A percentile compares a stretch with the other conserved stretches of the same genome.
Evolutionary conservation across 2,329 filamentous ascomycete genomes (phyloP).

Genomic region (Xylariomycetidae sp.): DNA sequence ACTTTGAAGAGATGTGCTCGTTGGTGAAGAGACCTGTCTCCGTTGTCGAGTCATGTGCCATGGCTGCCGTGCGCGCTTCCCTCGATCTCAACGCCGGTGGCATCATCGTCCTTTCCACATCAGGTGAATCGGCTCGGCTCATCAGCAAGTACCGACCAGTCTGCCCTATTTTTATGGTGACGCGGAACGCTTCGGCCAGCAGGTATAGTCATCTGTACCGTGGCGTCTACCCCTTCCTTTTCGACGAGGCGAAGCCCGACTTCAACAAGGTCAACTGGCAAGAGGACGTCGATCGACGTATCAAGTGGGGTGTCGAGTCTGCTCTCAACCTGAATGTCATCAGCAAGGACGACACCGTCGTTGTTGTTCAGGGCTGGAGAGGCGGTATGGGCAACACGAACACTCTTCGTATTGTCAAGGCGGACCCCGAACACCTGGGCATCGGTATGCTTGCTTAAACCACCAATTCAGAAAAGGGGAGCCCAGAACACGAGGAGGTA

Average conservation of each 20-base stretch:
- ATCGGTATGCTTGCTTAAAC: conserved; percentile 40
- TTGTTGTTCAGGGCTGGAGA: conserved; percentile 88
- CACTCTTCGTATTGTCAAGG: conserved; percentile 64
- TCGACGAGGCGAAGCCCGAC: conserved; percentile 90
- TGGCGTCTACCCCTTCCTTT: conserved; percentile 96
- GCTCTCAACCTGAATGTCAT: conserved; percentile 79
- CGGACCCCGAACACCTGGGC: conserved; percentile 54
- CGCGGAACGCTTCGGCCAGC: conserved; percentile 76
- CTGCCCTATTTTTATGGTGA: conserved; percentile 99
- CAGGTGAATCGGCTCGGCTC: conserved; percentile 88
- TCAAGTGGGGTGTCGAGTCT: conserved; percentile 92
- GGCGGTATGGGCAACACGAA: conserved; percentile 91
- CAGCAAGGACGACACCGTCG: conserved; percentile 66
- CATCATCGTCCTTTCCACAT: conserved; percentile 94
- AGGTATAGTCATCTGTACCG: conserved; percentile 94
- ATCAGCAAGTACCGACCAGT: conserved; percentile 98
- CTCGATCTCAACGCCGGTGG: conserved; percentile 94
- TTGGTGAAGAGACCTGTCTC: conserved; percentile 78
- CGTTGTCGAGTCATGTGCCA: conserved; percentile 90
- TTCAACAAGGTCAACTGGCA: conserved; percentile 94
- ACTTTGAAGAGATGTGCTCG: conserved; percentile 91
- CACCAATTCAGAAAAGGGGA: no score
- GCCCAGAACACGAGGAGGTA: no score
- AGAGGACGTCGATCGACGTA: conserved; percentile 94
- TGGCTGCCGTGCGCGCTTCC: conserved; percentile 92